Percentiles rank a stretch among this genome's conserved stretches.
Conservation (phyloP, 2,329 filamentous ascomycete genomes). For the Kalmusia sp. region DNA sequence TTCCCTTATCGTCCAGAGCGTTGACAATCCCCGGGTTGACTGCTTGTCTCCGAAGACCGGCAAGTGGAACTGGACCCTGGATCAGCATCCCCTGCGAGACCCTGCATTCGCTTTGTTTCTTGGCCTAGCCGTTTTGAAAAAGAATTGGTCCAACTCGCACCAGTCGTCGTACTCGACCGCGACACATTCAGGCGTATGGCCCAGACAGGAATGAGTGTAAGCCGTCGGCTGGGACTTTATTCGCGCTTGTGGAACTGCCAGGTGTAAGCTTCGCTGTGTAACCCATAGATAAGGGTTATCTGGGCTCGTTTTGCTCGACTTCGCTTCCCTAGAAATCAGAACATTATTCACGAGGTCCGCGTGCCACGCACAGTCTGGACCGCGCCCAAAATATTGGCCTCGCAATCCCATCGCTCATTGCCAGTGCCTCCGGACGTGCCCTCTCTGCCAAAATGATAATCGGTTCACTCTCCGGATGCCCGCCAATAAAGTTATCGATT, state of each 20-base stretch:
- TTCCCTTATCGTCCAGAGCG: slow-evolving; percentile 7
- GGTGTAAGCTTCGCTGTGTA: background rate
- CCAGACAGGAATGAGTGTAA: slow-evolving; percentile 7
- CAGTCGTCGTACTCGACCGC: background rate
- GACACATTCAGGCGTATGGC: slow-evolving; percentile 1
- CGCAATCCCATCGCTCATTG: too few species aligned
- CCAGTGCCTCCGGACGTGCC: background rate
- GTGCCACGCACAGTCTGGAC: too few species aligned
- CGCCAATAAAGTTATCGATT: slow-evolving; percentile 5
- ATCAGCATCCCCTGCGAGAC: slow-evolving; percentile 1
- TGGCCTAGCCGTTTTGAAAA: background rate
- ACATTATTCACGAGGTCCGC: too few species aligned
- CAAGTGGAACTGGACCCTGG: slow-evolving; percentile 14
- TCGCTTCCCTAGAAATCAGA: too few species aligned
- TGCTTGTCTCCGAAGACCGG: slow-evolving; percentile 18
- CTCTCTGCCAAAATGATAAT: background rate
- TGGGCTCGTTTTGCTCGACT: background rate
- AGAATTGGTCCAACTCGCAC: background rate
- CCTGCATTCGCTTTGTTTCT: slow-evolving; percentile 10
- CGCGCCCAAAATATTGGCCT: too few species aligned
- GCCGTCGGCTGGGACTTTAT: background rate
- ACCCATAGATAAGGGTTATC: slow-evolving; percentile 6
- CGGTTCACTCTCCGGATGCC: background rate
- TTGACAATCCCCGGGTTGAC: slow-evolving; percentile 3
- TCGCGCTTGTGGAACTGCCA: background rate